Evolutionary conservation across 257 asterid species (phyloP).

Genomic region (Echium plantagineum): DNA sequence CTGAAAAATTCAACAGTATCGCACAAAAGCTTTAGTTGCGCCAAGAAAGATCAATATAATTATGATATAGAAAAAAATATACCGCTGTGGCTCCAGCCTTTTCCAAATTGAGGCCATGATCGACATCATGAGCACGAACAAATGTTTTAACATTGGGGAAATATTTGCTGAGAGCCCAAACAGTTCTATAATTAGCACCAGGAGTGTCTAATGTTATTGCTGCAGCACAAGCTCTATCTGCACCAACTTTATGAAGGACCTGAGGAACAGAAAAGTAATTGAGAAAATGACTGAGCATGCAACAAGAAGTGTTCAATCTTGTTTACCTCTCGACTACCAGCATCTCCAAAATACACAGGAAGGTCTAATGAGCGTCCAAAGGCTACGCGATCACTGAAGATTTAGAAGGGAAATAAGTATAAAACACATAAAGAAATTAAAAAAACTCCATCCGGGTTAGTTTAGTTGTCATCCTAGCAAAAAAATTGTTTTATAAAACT

Average conservation of each 20-base stretch:
- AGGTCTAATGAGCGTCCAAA: constrained; percentile 97
- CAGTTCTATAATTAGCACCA: constrained; percentile 97
- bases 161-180: constrained; percentile 97
- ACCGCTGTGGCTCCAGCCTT: constrained; percentile 99
- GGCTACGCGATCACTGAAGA: constrained; percentile 83
- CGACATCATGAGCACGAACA: constrained; percentile 98
- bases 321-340: constrained; percentile 97
- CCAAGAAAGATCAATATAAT: neutral
- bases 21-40: neutral
- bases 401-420: constrained; percentile 1
- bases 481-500: no score
- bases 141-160: constrained; percentile 92
- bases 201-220: constrained; percentile 94
- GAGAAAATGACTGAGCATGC: constrained; percentile 9
- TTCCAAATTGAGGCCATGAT: constrained; percentile 92
- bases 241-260: constrained; percentile 98
- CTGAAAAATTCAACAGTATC: neutral
- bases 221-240: constrained; percentile 96
- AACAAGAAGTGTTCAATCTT: constrained; percentile 4
- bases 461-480: no score
- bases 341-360: constrained; percentile 99
- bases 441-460: no score
- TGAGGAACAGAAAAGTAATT: constrained; percentile 19
- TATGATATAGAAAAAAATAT: constrained; percentile 16
- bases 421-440: neutral